These are phyloP conservation scores for Setomelanomma holmii DNA, from an alignment of 2,329 filamentous ascomycete species.

Conservation along the genomic window DNA sequence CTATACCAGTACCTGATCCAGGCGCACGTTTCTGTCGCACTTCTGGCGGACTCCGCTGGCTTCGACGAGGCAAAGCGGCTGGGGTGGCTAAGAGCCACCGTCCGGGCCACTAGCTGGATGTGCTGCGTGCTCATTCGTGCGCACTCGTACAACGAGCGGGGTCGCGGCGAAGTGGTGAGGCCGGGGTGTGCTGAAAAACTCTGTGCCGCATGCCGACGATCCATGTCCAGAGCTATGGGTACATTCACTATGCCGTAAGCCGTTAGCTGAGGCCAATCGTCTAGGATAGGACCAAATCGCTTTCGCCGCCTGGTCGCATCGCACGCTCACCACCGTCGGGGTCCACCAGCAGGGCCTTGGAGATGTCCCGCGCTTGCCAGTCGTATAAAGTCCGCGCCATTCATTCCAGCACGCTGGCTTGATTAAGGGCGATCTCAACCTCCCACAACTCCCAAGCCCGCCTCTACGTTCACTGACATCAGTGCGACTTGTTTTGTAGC, in stretches of 20 bases:
- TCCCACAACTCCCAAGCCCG: constrained; percentile 15
- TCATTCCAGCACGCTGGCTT: constrained; percentile 10
- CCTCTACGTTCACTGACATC: constrained; percentile 25
- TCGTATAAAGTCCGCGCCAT: constrained; percentile 36
- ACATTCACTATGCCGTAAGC: constrained; percentile 13
- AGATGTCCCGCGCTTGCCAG: constrained; percentile 27
- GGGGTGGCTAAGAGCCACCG: constrained; percentile 15
- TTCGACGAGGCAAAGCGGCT: neutral
- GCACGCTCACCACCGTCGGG: constrained; percentile 31
- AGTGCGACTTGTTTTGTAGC: constrained; percentile 33
- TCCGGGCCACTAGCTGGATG: neutral
- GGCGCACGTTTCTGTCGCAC: constrained; percentile 11
- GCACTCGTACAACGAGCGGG: constrained; percentile 30
- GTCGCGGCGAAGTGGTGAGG: constrained; percentile 17
- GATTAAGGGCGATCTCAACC: constrained; percentile 24
- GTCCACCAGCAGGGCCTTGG: constrained; percentile 28
- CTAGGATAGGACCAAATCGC: constrained; percentile 21
- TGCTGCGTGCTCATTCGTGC: constrained; percentile 20
- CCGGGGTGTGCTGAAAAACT: constrained; percentile 33
- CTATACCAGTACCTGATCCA: constrained; percentile 18
- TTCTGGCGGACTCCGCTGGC: constrained; percentile 3
- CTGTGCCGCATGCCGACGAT: constrained; percentile 35
- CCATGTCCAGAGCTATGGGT: constrained; percentile 33
- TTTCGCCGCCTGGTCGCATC: constrained; percentile 19
- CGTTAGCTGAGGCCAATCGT: constrained; percentile 25